These are phyloP conservation scores for Talaromyces piceae DNA, from an alignment of 2,329 filamentous ascomycete species.

Conservation along the genomic window DNA sequence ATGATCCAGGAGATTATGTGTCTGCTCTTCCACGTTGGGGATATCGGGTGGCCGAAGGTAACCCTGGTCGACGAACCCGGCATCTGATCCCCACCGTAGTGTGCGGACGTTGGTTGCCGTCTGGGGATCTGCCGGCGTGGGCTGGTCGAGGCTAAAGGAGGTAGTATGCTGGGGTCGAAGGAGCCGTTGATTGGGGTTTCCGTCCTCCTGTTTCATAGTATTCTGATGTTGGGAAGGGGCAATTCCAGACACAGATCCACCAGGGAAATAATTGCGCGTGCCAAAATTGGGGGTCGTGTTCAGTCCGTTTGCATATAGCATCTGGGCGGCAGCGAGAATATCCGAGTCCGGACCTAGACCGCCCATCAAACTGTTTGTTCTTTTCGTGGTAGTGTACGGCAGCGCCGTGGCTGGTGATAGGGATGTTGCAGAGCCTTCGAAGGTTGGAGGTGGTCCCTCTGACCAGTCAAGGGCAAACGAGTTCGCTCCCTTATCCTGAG, in stretches of 20 bases:
- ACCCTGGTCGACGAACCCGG: constrained; percentile 54
- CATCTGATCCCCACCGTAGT: constrained; percentile 62
- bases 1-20: constrained; percentile 48
- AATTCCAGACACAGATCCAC: constrained; percentile 16
- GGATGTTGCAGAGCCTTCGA: constrained; percentile 60
- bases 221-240: constrained; percentile 16
- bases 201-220: constrained; percentile 16
- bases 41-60: constrained; percentile 52
- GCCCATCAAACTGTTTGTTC: constrained; percentile 16
- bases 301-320: constrained; percentile 33
- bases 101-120: constrained; percentile 32
- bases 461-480: constrained; percentile 30
- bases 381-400: constrained; percentile 21
- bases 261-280: constrained; percentile 14
- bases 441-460: constrained; percentile 53
- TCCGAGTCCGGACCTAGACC: constrained; percentile 35
- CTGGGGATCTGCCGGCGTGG: constrained; percentile 27
- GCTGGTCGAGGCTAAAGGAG: constrained; percentile 30
- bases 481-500: constrained; percentile 21
- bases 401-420: constrained; percentile 47
- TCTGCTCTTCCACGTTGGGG: constrained; percentile 52
- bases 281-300: constrained; percentile 8
- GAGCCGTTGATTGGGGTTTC: constrained; percentile 16
- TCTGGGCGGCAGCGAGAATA: constrained; percentile 51
- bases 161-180: constrained; percentile 29